A percentile compares a stretch with the other conserved stretches of the same genome.
Conservation (phyloP, 2,329 filamentous ascomycete species). For the Malbranchea zuffiana region DNA sequence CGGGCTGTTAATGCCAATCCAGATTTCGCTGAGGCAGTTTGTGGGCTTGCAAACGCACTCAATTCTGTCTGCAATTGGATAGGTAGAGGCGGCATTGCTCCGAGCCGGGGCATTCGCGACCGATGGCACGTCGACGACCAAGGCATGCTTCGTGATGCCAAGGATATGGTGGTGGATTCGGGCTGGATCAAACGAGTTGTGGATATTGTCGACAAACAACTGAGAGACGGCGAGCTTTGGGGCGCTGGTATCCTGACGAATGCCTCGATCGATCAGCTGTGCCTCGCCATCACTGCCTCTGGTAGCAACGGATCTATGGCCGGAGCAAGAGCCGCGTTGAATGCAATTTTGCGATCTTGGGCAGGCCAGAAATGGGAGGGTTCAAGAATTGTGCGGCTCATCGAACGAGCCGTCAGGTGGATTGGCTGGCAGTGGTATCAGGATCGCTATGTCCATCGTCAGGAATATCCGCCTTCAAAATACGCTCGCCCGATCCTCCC, state of each 20-base stretch:
- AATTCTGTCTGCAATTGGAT: constrained; percentile 96
- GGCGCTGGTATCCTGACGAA: constrained; percentile 59
- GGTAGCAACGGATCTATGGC: constrained; percentile 22
- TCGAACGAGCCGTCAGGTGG: constrained; percentile 72
- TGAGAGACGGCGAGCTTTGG: constrained; percentile 78
- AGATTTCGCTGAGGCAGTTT: constrained; percentile 93
- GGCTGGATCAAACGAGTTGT: constrained; percentile 87
- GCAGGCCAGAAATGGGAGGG: constrained; percentile 75
- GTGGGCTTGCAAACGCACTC: constrained; percentile 83
- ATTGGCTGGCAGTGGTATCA: constrained; percentile 80
- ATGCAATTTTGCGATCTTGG: constrained; percentile 46
- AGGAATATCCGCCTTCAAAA: constrained; percentile 44
- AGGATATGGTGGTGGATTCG: constrained; percentile 48
- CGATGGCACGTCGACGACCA: constrained; percentile 85
- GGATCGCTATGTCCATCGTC: constrained; percentile 58
- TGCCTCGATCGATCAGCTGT: constrained; percentile 42
- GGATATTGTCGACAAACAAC: constrained; percentile 78
- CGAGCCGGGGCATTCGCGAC: constrained; percentile 63
- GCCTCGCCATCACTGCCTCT: constrained; percentile 36
- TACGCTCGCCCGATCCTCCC: constrained; percentile 70
- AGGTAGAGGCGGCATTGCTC: constrained; percentile 72
- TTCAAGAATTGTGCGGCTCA: constrained; percentile 65
- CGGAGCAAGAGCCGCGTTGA: constrained; percentile 23
- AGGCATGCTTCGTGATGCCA: constrained; percentile 71
- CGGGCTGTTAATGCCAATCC: constrained; percentile 85